A percentile compares a stretch with the other conserved stretches of the same genome.
These are phyloP conservation scores for Paratinospora sagittata DNA, from an alignment of 164 flowering plant species.

Conservation along the genomic window DNA sequence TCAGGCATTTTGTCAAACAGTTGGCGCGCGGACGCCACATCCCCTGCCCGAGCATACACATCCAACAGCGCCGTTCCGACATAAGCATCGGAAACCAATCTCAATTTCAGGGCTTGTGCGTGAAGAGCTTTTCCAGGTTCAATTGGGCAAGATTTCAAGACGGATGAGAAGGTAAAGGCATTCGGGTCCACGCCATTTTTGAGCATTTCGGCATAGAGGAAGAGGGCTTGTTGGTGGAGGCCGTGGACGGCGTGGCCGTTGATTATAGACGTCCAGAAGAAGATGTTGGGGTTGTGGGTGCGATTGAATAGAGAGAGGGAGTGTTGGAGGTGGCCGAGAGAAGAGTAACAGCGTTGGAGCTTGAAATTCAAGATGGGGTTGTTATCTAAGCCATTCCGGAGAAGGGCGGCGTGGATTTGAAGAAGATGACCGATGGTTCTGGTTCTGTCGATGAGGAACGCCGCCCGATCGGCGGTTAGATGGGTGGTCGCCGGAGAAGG, in stretches of 20 bases:
- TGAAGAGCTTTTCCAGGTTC: slow-evolving; percentile 40
- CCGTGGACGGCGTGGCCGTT: slow-evolving; percentile 29
- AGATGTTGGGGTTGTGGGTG: slow-evolving; percentile 38
- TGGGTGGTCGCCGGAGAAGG: slow-evolving; percentile 11
- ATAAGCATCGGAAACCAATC: slow-evolving; percentile 38
- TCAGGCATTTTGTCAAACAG: slow-evolving; percentile 68
- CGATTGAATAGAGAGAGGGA: slow-evolving; percentile 43
- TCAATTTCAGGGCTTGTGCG: slow-evolving; percentile 42
- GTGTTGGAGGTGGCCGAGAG: slow-evolving; percentile 39
- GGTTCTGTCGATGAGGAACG: slow-evolving; percentile 37
- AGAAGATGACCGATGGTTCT: slow-evolving; percentile 37
- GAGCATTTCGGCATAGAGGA: slow-evolving; percentile 52
- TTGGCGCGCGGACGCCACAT: slow-evolving; percentile 39
- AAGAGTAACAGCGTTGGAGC: slow-evolving; percentile 72
- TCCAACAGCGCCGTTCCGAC: slow-evolving; percentile 66
- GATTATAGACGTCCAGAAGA: slow-evolving; percentile 54
- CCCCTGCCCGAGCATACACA: slow-evolving; percentile 59
- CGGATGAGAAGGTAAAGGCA: slow-evolving; percentile 60
- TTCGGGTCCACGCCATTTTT: slow-evolving; percentile 43
- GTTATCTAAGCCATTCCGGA: slow-evolving; percentile 43
- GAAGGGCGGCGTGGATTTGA: slow-evolving; percentile 64
- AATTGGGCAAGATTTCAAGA: slow-evolving; percentile 44
- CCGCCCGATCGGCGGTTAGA: slow-evolving; percentile 27
- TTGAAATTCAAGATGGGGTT: slow-evolving; percentile 56
- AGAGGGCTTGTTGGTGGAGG: slow-evolving; percentile 35